These are phyloP conservation scores for Auxenochlorella pyrenoidosa DNA, from an alignment of 139 green algal species.

Conservation along the genomic window DNA sequence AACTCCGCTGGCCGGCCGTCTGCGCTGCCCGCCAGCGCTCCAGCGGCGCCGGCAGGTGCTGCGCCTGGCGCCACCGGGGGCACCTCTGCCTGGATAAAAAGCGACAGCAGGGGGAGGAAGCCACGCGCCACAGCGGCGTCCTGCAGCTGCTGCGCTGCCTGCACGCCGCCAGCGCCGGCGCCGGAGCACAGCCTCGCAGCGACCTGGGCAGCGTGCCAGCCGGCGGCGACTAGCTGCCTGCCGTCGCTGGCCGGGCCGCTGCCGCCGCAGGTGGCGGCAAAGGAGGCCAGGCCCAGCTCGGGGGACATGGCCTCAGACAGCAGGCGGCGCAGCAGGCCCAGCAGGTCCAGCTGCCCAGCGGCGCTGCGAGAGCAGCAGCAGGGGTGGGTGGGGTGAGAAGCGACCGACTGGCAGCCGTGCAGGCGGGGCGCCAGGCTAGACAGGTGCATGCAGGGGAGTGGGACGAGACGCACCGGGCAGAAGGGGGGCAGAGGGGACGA, in stretches of 20 bases:
- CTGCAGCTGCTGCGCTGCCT: neutral
- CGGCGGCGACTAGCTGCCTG: constrained; percentile 11
- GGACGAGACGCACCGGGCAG: no score
- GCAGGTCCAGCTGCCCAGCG: neutral
- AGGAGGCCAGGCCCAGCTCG: neutral
- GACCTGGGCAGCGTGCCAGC: constrained; percentile 23
- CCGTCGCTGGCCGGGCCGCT: neutral
- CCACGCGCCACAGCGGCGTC: neutral
- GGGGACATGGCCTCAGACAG: constrained; percentile 10
- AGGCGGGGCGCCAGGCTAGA: no score
- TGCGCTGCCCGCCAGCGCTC: neutral
- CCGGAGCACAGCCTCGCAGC: constrained; percentile 3
- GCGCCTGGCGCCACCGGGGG: neutral
- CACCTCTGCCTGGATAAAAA: neutral
- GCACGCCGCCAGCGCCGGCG: constrained; percentile 1
- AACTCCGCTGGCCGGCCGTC: neutral
- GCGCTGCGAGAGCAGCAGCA: neutral
- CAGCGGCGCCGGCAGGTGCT: neutral
- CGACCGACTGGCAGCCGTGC: neutral
- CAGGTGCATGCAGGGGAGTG: no score
- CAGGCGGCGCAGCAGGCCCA: constrained; percentile 13
- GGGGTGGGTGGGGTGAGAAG: neutral
- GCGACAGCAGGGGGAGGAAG: constrained; percentile 8
- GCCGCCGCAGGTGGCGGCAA: neutral
- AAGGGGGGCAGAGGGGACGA: no score